A percentile compares a stretch with the other conserved stretches of the same genome.
Evolutionary conservation across 1,284 basidiomycete species (phyloP).

Genomic region (Xerocomus tenax): DNA sequence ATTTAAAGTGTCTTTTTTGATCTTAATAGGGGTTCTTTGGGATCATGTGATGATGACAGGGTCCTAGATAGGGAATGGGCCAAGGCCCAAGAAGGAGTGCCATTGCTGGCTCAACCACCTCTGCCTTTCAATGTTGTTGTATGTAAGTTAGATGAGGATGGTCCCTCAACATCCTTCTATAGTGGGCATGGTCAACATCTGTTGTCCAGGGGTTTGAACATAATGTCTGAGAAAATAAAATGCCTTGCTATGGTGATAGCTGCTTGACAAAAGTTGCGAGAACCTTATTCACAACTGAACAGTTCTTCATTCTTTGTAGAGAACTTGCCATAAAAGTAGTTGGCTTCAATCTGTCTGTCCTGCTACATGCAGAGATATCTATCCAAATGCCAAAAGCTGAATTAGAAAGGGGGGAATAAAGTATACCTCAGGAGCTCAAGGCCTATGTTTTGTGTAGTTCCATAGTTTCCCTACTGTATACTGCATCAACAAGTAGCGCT

Average conservation of each 20-base stretch:
- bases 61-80: neutral
- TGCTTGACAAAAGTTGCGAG: slow-evolving; percentile 1
- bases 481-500: slow-evolving; percentile 4
- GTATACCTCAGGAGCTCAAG: too few relatives aligned
- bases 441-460: slow-evolving; percentile 5
- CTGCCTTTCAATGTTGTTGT: neutral
- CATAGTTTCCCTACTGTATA: neutral
- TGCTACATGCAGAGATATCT: slow-evolving; percentile 8
- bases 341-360: neutral
- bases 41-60: neutral
- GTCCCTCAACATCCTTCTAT: neutral
- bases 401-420: too few relatives aligned
- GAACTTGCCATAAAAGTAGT: neutral
- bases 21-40: neutral
- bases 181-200: neutral
- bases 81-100: neutral
- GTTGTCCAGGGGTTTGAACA: slow-evolving; percentile 1
- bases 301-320: neutral
- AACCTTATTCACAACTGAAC: slow-evolving; percentile 6
- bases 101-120: neutral
- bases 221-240: slow-evolving; percentile 1
- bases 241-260: slow-evolving; percentile 3
- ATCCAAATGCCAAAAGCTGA: too few relatives aligned
- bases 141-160: neutral
- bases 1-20: neutral